Evolutionary conservation across 495 filamentous ascomycete species (phyloP).

Genomic region (Penicillium soppii): DNA sequence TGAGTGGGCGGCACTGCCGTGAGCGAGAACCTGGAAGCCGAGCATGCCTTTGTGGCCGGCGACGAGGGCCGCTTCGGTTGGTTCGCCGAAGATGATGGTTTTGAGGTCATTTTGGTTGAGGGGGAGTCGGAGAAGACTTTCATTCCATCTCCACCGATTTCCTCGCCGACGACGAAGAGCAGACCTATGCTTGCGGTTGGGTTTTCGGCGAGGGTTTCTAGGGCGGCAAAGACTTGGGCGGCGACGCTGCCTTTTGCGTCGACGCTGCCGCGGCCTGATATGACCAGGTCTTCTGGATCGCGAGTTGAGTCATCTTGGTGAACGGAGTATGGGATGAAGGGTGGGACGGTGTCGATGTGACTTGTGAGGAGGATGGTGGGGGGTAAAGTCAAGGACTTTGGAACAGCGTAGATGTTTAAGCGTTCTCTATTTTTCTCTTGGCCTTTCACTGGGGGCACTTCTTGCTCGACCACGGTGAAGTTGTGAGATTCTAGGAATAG

Average conservation of each 20-base stretch:
- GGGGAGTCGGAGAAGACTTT: conserved; percentile 41
- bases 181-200: conserved; percentile 58
- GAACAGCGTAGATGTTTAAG: conserved; percentile 81
- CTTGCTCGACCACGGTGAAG: conserved; percentile 67
- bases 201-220: conserved; percentile 53
- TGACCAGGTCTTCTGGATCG: conserved; percentile 41
- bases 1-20: conserved; percentile 79
- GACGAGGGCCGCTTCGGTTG: conserved; percentile 82
- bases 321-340: conserved; percentile 58
- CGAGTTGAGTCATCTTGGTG: conserved; percentile 16
- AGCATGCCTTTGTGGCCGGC: conserved; percentile 87
- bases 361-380: conserved; percentile 71
- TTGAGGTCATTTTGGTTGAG: conserved; percentile 48
- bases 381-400: conserved; percentile 45
- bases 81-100: conserved; percentile 85
- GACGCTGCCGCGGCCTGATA: conserved; percentile 78
- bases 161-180: conserved; percentile 89
- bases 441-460: conserved; percentile 28
- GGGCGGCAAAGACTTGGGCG: conserved; percentile 67
- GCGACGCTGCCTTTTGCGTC: conserved; percentile 92
- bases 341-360: conserved; percentile 71
- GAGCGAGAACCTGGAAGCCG: conserved; percentile 58
- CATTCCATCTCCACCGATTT: conserved; percentile 85
- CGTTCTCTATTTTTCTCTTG: conserved; percentile 32
- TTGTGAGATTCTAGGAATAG: conserved; percentile 62